These are phyloP conservation scores for Triticum turgidum DNA, from an alignment of 176 grass and related monocot genomes.

Conservation along the genomic window DNA sequence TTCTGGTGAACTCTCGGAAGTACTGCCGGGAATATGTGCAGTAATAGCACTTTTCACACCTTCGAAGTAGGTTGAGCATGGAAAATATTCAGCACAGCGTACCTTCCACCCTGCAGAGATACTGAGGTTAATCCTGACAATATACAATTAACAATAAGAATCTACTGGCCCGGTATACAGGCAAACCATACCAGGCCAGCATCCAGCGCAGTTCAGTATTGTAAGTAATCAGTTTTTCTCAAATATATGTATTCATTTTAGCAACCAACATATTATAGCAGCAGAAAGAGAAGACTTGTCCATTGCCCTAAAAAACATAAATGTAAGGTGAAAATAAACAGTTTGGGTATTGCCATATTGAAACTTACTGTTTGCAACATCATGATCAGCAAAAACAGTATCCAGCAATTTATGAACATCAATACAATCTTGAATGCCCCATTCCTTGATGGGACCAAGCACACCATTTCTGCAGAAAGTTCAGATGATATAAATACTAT, in stretches of 20 bases:
- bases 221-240: background rate
- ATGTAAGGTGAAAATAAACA: background rate
- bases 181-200: background rate
- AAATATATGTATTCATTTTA: background rate
- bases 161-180: background rate
- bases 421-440: constrained; percentile 79
- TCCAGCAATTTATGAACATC: constrained; percentile 87
- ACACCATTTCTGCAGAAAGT: constrained; percentile 47
- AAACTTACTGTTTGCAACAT: constrained; percentile 76
- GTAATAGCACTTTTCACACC: constrained; percentile 56
- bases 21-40: constrained; percentile 35
- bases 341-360: background rate
- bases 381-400: constrained; percentile 56
- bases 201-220: background rate
- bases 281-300: background rate
- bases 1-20: constrained; percentile 55
- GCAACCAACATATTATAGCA: background rate
- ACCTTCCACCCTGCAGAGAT: constrained; percentile 80
- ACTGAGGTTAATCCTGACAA: constrained; percentile 28
- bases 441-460: constrained; percentile 64
- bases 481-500: constrained; percentile 5
- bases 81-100: constrained; percentile 78
- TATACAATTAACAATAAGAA: background rate
- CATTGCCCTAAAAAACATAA: constrained; percentile 2
- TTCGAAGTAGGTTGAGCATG: constrained; percentile 80